These are phyloP conservation scores for Kwoniella bestiolae DNA, from an alignment of 768 basidiomycete genomes.

Conservation along the genomic window DNA sequence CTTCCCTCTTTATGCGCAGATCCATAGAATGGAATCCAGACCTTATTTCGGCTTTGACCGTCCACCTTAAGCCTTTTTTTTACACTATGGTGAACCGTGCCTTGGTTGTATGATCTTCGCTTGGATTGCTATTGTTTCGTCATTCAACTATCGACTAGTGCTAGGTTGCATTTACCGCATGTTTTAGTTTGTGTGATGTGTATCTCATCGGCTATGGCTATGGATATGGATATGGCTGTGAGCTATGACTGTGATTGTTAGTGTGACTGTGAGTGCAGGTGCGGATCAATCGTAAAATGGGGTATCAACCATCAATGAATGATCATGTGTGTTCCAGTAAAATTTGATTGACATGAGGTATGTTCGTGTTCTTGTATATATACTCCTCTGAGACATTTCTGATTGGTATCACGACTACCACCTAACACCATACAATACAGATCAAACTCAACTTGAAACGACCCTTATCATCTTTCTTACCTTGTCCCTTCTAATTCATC, in stretches of 20 bases:
- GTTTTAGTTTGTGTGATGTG: not conserved
- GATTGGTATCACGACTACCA: not conserved
- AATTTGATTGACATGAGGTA: slow-evolving; percentile 5
- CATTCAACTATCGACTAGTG: not conserved
- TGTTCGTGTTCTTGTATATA: slow-evolving; percentile 1
- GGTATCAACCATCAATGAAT: not conserved
- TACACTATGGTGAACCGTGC: not conserved
- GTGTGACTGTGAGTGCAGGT: not conserved
- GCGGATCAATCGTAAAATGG: not conserved
- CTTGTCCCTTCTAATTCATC: too few relatives aligned
- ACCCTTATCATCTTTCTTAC: not conserved
- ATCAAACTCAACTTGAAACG: not conserved
- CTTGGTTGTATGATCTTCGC: not conserved
- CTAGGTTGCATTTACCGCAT: not conserved
- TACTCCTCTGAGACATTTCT: not conserved
- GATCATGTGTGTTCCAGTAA: not conserved
- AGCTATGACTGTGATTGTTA: too few relatives aligned
- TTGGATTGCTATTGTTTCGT: not conserved
- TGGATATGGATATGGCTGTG: not conserved
- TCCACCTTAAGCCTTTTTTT: not conserved
- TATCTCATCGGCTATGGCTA: not conserved
- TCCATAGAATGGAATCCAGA: not conserved
- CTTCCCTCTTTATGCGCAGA: too few relatives aligned
- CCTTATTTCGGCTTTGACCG: slow-evolving; percentile 4
- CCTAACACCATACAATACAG: not conserved